These are phyloP conservation scores for Telopea speciosissima DNA, from an alignment of 177 flowering plant genomes.

Conservation along the genomic window DNA sequence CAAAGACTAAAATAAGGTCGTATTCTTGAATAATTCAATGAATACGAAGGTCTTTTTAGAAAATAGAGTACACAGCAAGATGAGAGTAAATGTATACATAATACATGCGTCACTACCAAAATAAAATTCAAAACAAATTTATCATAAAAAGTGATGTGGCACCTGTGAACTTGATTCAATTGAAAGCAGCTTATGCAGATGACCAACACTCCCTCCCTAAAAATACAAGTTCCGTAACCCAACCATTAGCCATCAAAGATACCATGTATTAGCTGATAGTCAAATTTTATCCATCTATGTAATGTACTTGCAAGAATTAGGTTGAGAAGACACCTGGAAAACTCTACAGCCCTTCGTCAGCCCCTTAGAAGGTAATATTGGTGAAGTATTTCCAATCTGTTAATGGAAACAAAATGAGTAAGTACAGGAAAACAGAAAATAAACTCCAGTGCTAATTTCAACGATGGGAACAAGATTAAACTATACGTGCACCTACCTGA, in stretches of 20 bases:
- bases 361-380: slow-evolving; percentile 30
- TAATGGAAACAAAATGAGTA: slow-evolving; percentile 6
- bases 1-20: too few relatives aligned
- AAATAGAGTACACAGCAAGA: neutral
- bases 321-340: slow-evolving; percentile 58
- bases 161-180: slow-evolving; percentile 99
- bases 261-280: neutral
- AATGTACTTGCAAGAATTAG: neutral
- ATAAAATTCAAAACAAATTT: neutral
- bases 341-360: slow-evolving; percentile 43
- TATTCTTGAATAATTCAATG: too few relatives aligned
- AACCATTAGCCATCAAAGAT: slow-evolving; percentile 1
- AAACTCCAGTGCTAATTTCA: neutral
- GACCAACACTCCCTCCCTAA: slow-evolving; percentile 95
- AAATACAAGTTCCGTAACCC: slow-evolving; percentile 6
- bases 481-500: slow-evolving; percentile 40
- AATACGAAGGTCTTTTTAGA: neutral
- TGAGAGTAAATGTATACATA: neutral
- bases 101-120: neutral
- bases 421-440: slow-evolving; percentile 4
- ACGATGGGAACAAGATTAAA: slow-evolving; percentile 3
- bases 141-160: slow-evolving; percentile 7
- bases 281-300: neutral
- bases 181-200: slow-evolving; percentile 82
- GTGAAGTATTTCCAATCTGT: slow-evolving; percentile 55